phyloP scores from a whole-genome alignment of 2,329 filamentous ascomycete genomes.

The Cordyceps farinosa region DNA sequence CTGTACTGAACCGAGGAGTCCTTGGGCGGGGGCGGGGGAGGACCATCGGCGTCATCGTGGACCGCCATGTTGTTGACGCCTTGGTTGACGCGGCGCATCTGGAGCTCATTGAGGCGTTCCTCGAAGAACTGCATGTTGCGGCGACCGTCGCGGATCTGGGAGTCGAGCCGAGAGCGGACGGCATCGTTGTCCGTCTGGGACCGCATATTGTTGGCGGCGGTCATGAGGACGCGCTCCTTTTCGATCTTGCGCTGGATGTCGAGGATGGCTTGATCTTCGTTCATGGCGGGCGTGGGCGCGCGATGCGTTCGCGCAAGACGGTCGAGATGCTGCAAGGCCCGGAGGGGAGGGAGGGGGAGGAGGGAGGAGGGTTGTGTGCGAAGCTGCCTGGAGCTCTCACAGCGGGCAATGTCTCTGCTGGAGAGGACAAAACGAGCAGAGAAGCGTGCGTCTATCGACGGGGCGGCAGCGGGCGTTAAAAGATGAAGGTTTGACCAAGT shows the following conservation, averaged over 20 bases:
- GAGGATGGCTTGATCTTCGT: constrained; percentile 63
- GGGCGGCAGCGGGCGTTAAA: not conserved
- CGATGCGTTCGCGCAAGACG: constrained; percentile 39
- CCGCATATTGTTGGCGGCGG: constrained; percentile 90
- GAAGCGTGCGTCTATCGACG: not conserved
- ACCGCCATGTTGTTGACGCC: constrained; percentile 62
- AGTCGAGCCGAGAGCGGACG: constrained; percentile 86
- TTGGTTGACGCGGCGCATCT: constrained; percentile 71
- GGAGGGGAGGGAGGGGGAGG: not conserved
- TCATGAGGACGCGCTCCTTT: constrained; percentile 92
- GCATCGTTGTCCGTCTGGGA: constrained; percentile 91
- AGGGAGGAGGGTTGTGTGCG: not conserved
- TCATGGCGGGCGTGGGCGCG: constrained; percentile 49
- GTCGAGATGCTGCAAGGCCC: not conserved
- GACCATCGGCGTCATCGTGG: constrained; percentile 43
- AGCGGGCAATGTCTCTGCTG: not conserved
- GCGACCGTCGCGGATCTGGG: constrained; percentile 88
- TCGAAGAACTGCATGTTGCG: constrained; percentile 95
- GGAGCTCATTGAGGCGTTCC: constrained; percentile 82
- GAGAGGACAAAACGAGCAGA: not conserved
- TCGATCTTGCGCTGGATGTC: constrained; percentile 97
- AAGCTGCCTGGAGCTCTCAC: not conserved
- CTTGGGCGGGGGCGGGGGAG: constrained; percentile 70
- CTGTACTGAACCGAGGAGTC: constrained; percentile 53
- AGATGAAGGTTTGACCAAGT: not conserved